A percentile compares a stretch with the other conserved stretches of the same genome.
phyloP scores from a whole-genome alignment of 2,329 filamentous ascomycete genomes.

The Colletotrichum spinosum region DNA sequence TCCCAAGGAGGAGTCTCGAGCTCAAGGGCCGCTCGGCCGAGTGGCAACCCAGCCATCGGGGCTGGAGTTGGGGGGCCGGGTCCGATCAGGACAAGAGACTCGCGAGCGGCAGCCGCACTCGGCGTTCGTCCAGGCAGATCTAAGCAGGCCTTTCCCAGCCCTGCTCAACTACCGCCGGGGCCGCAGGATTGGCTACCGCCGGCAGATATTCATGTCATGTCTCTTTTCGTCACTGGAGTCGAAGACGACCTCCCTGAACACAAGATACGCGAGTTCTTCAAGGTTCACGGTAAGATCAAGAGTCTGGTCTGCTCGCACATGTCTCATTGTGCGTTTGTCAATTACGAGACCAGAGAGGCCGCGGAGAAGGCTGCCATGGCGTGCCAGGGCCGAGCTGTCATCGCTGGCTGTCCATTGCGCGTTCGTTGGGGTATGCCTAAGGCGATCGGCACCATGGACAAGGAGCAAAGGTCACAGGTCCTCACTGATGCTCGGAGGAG shows the following conservation, averaged over 20 bases:
- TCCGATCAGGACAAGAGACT: slow-evolving; percentile 82
- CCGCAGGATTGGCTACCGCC: slow-evolving; percentile 90
- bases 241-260: slow-evolving; percentile 96
- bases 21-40: slow-evolving; percentile 24
- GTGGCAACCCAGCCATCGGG: slow-evolving; percentile 62
- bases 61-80: slow-evolving; percentile 74
- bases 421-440: slow-evolving; percentile 95
- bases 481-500: slow-evolving; percentile 75
- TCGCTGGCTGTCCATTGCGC: slow-evolving; percentile 89
- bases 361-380: slow-evolving; percentile 88
- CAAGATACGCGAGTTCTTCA: slow-evolving; percentile 91
- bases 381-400: slow-evolving; percentile 88
- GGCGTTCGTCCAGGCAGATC: slow-evolving; percentile 63
- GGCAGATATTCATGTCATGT: slow-evolving; percentile 86
- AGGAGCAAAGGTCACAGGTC: slow-evolving; percentile 84
- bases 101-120: slow-evolving; percentile 61
- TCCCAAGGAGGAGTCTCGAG: slow-evolving; percentile 41
- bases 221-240: slow-evolving; percentile 92
- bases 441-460: slow-evolving; percentile 90
- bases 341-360: slow-evolving; percentile 85
- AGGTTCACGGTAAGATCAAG: slow-evolving; percentile 87
- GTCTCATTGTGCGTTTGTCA: slow-evolving; percentile 96
- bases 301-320: slow-evolving; percentile 96
- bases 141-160: slow-evolving; percentile 73
- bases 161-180: slow-evolving; percentile 80